A percentile compares a stretch with the other conserved stretches of the same genome.
These are phyloP conservation scores for Pestalotiopsis sp. DNA, from an alignment of 2,329 filamentous ascomycete species.

Conservation along the genomic window DNA sequence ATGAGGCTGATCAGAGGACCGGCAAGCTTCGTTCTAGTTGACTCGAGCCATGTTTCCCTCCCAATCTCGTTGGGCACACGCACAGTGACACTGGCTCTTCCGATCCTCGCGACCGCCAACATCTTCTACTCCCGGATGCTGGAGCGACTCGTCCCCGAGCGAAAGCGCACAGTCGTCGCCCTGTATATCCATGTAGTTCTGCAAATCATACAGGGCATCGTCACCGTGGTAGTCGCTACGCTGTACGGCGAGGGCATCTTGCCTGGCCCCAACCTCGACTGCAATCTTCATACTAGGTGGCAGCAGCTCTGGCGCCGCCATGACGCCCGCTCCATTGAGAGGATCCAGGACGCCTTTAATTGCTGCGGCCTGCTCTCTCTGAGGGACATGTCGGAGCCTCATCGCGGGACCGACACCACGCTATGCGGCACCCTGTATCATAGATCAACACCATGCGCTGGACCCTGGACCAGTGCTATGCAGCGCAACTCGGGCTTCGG, in stretches of 20 bases:
- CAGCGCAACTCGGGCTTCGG: conserved; percentile 56
- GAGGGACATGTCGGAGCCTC: conserved; percentile 63
- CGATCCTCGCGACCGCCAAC: conserved; percentile 29
- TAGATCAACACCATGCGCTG: conserved; percentile 50
- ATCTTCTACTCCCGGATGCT: conserved; percentile 25
- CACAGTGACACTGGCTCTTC: conserved; percentile 31
- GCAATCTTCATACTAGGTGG: conserved; percentile 62
- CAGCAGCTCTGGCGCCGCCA: conserved; percentile 52
- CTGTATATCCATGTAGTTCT: conserved; percentile 34
- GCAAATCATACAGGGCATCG: conserved; percentile 44
- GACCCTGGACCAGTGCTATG: conserved; percentile 58
- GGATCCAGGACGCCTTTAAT: conserved; percentile 65
- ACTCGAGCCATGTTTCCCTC: conserved; percentile 28
- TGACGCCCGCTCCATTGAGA: conserved; percentile 50
- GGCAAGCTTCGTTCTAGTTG: conserved; percentile 30
- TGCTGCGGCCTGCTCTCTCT: conserved; percentile 68
- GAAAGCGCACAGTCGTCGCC: conserved; percentile 14
- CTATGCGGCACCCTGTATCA: conserved; percentile 50
- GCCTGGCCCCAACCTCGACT: conserved; percentile 42
- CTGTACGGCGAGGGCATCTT: conserved; percentile 36
- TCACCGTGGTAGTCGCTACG: conserved; percentile 47
- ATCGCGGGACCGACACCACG: conserved; percentile 26
- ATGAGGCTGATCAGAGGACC: not conserved
- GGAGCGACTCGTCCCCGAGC: conserved; percentile 6
- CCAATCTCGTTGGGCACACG: conserved; percentile 31